phyloP scores from a whole-genome alignment of 441 rosid genomes.

The Daphne laureola region DNA sequence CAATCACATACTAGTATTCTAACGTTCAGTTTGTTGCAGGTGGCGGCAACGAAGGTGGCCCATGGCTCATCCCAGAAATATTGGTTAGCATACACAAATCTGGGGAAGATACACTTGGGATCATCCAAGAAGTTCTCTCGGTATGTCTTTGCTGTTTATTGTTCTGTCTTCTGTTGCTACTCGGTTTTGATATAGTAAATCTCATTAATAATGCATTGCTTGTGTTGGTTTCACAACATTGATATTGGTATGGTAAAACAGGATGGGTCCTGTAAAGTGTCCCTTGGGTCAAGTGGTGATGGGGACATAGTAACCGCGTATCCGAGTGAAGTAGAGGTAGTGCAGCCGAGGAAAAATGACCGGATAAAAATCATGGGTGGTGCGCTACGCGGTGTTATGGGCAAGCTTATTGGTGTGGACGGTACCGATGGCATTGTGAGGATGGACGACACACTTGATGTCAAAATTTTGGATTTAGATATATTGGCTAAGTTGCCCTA shows the following conservation, averaged over 20 bases:
- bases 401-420: constrained; percentile 90
- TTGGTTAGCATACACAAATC: constrained; percentile 68
- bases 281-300: constrained; percentile 52
- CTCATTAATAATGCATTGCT: background rate
- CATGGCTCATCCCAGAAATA: constrained; percentile 86
- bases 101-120: constrained; percentile 58
- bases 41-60: constrained; percentile 68
- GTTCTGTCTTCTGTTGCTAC: background rate
- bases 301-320: constrained; percentile 47
- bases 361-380: constrained; percentile 89
- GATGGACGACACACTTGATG: constrained; percentile 81
- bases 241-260: constrained; percentile 15
- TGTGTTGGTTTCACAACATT: too few relatives aligned
- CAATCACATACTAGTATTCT: constrained; percentile 1
- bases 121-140: constrained; percentile 70
- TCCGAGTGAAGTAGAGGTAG: constrained; percentile 56
- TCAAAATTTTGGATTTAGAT: constrained; percentile 80
- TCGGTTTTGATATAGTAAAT: background rate
- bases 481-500: constrained; percentile 55
- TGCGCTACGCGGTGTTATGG: constrained; percentile 63
- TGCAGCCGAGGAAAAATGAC: constrained; percentile 75
- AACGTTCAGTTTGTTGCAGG: constrained; percentile 36
- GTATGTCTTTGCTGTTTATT: constrained; percentile 30
- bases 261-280: constrained; percentile 87
- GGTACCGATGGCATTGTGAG: constrained; percentile 88